phyloP scores from a whole-genome alignment of 768 basidiomycete species.

The Russula emetica region DNA sequence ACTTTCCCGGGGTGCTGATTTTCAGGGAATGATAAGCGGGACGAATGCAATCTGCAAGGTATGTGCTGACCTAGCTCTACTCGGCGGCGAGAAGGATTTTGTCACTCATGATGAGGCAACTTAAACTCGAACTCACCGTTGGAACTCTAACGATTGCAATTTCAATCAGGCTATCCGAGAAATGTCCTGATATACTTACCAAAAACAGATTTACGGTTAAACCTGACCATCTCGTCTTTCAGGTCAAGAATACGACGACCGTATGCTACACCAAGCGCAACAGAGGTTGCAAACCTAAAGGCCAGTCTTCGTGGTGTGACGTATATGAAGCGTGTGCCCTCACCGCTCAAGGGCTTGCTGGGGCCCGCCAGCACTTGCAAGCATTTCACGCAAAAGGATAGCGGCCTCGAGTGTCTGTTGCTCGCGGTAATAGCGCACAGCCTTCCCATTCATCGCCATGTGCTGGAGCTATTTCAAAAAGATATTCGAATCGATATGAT shows the following conservation, averaged over 20 bases:
- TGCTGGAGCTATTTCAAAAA: slow-evolving; percentile 14
- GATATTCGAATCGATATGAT: neutral
- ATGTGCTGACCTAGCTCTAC: slow-evolving; percentile 4
- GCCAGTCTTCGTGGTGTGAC: neutral
- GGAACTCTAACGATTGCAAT: neutral
- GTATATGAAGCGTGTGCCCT: neutral
- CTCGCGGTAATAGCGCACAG: slow-evolving; percentile 9
- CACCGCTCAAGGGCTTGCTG: slow-evolving; percentile 11
- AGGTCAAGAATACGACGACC: slow-evolving; percentile 14
- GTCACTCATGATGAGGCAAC: neutral
- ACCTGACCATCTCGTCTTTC: slow-evolving; percentile 12
- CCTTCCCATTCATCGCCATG: slow-evolving; percentile 16
- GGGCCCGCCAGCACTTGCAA: neutral
- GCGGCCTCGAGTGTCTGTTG: slow-evolving; percentile 19
- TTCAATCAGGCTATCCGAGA: neutral
- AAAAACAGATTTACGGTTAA: neutral
- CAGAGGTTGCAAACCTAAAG: slow-evolving; percentile 17
- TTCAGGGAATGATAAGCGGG: neutral
- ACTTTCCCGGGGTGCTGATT: slow-evolving; percentile 7
- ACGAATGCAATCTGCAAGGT: neutral
- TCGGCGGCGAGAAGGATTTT: neutral
- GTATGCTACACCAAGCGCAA: slow-evolving; percentile 14
- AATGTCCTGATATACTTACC: neutral
- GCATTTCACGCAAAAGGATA: slow-evolving; percentile 19
- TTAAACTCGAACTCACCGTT: neutral